Conservation (phyloP, 1,139 yeast genomes). For the Candida buenavistaensis region DNA sequence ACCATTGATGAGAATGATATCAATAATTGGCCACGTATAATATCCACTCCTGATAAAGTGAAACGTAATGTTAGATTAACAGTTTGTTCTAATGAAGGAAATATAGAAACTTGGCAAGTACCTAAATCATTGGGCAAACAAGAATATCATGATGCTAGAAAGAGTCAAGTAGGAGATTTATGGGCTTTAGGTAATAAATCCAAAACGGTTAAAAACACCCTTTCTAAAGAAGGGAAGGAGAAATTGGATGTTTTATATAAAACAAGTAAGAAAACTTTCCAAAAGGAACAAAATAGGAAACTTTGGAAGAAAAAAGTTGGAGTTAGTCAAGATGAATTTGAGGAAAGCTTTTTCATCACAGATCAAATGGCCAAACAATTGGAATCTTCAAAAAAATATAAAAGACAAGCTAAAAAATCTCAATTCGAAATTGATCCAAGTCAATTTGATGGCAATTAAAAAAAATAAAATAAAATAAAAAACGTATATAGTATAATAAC, state of each 20-base stretch:
- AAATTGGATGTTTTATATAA: slow-evolving; percentile 40
- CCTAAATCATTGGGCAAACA: slow-evolving; percentile 78
- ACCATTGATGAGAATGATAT: slow-evolving; percentile 28
- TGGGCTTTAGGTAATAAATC: slow-evolving; percentile 86
- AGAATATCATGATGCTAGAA: slow-evolving; percentile 87
- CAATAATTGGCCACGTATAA: slow-evolving; percentile 70
- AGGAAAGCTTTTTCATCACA: slow-evolving; percentile 22
- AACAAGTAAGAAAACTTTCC: slow-evolving; percentile 41
- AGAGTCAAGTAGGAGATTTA: slow-evolving; percentile 78
- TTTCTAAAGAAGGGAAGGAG: slow-evolving; percentile 32
- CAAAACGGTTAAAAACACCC: slow-evolving; percentile 37
- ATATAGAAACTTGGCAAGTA: slow-evolving; percentile 82
- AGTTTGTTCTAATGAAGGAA: slow-evolving; percentile 78
- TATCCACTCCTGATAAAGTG: slow-evolving; percentile 71
- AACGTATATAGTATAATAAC: background rate
- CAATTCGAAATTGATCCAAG: slow-evolving; percentile 27
- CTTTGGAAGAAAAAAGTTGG: slow-evolving; percentile 41
- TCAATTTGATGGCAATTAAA: slow-evolving; percentile 25
- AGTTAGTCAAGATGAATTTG: slow-evolving; percentile 30
- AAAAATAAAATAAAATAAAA: slow-evolving; percentile 5
- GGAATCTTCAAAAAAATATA: slow-evolving; percentile 36
- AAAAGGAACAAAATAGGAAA: slow-evolving; percentile 44
- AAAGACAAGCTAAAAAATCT: slow-evolving; percentile 33
- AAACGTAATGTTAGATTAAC: slow-evolving; percentile 82
- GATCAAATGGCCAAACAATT: slow-evolving; percentile 33